Conservation (phyloP, 2,329 filamentous ascomycete species). For the Pestalotiopsis fici region DNA sequence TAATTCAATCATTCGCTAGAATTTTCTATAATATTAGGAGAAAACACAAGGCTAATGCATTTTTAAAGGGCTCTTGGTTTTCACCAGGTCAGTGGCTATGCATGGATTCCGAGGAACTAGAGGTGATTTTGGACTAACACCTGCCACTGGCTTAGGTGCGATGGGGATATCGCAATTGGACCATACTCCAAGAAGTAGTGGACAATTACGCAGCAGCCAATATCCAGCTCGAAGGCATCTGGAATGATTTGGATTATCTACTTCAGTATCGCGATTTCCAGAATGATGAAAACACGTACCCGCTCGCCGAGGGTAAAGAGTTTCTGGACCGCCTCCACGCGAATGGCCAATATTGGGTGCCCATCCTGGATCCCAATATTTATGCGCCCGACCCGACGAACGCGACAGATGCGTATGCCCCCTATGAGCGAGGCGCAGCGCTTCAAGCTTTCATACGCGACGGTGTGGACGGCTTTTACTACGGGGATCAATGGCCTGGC, state of each 20-base stretch:
- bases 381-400: constrained; percentile 74
- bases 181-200: constrained; percentile 65
- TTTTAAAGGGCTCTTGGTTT: too few species aligned
- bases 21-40: too few species aligned
- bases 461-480: constrained; percentile 42
- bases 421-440: constrained; percentile 64
- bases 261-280: constrained; percentile 62
- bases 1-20: too few species aligned
- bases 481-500: constrained; percentile 76
- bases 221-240: constrained; percentile 75
- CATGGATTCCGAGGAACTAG: too few species aligned
- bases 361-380: constrained; percentile 73
- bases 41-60: too few species aligned
- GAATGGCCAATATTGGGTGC: constrained; percentile 67
- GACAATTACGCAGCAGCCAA: constrained; percentile 63
- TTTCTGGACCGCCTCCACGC: constrained; percentile 63
- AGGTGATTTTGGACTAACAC: too few species aligned
- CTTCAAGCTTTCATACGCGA: constrained; percentile 56
- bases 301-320: constrained; percentile 57
- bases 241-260: constrained; percentile 75
- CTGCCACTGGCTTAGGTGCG: constrained; percentile 72
- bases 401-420: constrained; percentile 60
- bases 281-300: constrained; percentile 57
- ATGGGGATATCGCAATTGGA: constrained; percentile 80
- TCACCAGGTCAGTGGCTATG: too few species aligned